Base-by-base conservation (phyloP, 805 yeast genomes). In the Candida vartiovaarae region DNA sequence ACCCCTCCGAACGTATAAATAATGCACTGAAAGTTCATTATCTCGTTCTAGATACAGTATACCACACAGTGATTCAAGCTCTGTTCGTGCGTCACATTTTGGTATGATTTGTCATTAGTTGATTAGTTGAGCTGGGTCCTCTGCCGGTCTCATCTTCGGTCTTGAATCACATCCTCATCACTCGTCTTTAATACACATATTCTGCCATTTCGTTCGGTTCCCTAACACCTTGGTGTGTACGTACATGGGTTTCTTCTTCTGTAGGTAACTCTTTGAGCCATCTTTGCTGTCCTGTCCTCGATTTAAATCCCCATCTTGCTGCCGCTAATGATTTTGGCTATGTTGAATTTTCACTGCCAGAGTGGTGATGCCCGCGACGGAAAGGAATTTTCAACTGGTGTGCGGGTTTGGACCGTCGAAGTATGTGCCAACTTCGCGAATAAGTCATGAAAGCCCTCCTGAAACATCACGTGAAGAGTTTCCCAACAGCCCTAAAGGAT, bases 261-360 rank as follows among this genome's bases (percentile, higher is more conserved):
- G 86, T 81, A 90, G 63, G 97, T 89, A 75, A 90, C 95, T 84
- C 99, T 91, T 79, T 89, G 95, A 74, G 96, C 99, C 99, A 93
- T 93, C 77, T 67, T 77, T 47, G 51, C 48, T 46, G 42, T 47
- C 25, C 37, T 39, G 36, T 15, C 25, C 26, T 24, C 39, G 10
- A 40, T 36, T 45, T 11, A 35, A 40, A 44, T 38, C 32, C 41
- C 41, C 40, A 39, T 43, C 39, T 37, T 41, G 32, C 44, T 39
- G 27, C n/a, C 28, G 45, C 43, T 47, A 46, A 46, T 46, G 45
- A 38, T 52, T 41, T 46, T 24, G 42, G 42, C 40, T 43, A 38
- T 39, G 34, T 34, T 49, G 43, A 51, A 51, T 53, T 53, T 50
- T 45, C 56, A 45, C 48, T 32, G 41, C 43, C 39, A 36, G 42